Conservation (phyloP, 345 rosid genomes). For the Citrus inodora region DNA sequence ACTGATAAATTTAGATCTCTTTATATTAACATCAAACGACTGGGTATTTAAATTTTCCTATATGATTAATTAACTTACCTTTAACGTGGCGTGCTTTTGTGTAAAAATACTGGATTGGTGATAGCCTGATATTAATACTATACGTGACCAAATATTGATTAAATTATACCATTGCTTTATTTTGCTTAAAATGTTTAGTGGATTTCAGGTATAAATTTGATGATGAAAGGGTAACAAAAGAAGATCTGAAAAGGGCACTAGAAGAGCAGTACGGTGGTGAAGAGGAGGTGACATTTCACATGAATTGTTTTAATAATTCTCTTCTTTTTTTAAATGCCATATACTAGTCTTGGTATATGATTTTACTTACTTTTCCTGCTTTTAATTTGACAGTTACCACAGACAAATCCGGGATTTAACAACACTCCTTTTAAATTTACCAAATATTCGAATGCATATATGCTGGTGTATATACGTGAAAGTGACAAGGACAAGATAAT, state of each 20-base stretch:
- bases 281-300: conserved; percentile 63
- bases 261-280: conserved; percentile 99
- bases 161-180: background rate
- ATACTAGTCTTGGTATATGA: conserved; percentile 5
- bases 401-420: conserved; percentile 92
- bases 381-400: conserved; percentile 66
- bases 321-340: background rate
- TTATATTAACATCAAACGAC: background rate
- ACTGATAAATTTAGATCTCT: background rate
- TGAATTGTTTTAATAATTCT: background rate
- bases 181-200: conserved; percentile 2
- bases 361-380: conserved; percentile 19
- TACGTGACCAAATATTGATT: background rate
- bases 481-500: conserved; percentile 95
- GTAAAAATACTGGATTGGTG: background rate
- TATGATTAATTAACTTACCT: background rate
- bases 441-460: conserved; percentile 94
- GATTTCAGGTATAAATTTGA: conserved; percentile 88
- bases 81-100: background rate
- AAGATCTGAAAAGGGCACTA: conserved; percentile 83
- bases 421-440: conserved; percentile 88
- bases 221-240: conserved; percentile 96
- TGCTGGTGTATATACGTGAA: conserved; percentile 98
- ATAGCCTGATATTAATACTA: background rate
- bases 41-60: background rate